Evolutionary conservation across 1,139 yeast species (phyloP), one percentile per base, ranked within the genome.

Genomic region (Lodderomyces pseudojiufengensis): DNA sequence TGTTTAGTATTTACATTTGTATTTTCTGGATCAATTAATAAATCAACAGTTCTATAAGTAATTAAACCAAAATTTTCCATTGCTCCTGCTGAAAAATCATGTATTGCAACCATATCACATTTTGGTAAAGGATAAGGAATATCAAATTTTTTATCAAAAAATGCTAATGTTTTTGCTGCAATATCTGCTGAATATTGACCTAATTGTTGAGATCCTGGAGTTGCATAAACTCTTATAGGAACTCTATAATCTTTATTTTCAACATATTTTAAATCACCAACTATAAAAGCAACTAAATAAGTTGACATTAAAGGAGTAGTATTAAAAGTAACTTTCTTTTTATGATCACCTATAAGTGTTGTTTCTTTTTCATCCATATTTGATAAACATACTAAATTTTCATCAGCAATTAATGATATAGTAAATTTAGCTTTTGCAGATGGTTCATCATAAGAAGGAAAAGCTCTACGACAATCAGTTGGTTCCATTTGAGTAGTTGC

Each of bases 401-500:
- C 65, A 37, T 76, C 74, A 29, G 86, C 76, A 37, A 80, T 70
- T 46, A 87, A 67, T 21, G 78, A 63, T 40, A 87, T 70, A 41
- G 79, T 79, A 54, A 85, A 87, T 32, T 81, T 74, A 10, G 95
- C 92, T 65, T 87, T 87, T 42, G 80, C 71, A 37, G 80, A 77
- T 9, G 96, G 96, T 57, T 87, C 95, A 59, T 87, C 95, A 49
- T 82, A 79, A 56, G 92, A 85, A 14, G 96, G 95, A 69, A 87
- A 86, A 3, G 95, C 95, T 48, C 90, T 73, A 51, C 96, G 77
- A 46, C 95, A 90, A 55, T 85, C 95, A 11, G 94, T 83, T 20
- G 95, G 82, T 61, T 87, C 95, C 68, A 87, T 83, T 61, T 87
- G 95, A 8, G 96, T 85, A 28, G 94, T 80, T 24, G 86, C 80